phyloP scores from a whole-genome alignment of 257 asterid species.

The Solanum corneliomulleri region DNA sequence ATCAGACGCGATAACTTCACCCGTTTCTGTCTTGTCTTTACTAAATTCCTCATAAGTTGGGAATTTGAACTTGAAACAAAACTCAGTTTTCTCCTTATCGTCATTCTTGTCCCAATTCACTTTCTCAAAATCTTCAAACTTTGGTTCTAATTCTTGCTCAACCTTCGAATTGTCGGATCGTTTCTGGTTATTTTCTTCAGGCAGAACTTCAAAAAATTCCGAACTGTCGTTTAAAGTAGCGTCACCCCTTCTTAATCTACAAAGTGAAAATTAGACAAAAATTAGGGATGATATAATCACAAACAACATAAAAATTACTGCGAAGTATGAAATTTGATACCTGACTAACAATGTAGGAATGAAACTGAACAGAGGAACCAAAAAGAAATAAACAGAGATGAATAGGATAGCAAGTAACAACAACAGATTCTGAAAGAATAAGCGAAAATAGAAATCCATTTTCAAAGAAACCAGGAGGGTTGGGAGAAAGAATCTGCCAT shows the following conservation, averaged over 20 bases:
- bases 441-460: constrained; percentile 31
- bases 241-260: constrained; percentile 22
- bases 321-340: constrained; percentile 7
- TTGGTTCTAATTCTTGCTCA: constrained; percentile 7
- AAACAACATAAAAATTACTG: too few species aligned
- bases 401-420: constrained; percentile 9
- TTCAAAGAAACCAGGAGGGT: constrained; percentile 1
- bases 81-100: constrained; percentile 24
- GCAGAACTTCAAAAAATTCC: neutral
- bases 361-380: constrained; percentile 32
- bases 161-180: neutral
- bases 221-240: neutral
- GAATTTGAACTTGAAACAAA: constrained; percentile 41
- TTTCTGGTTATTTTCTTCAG: neutral
- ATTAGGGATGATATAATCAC: neutral
- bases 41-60: constrained; percentile 59
- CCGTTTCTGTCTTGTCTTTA: constrained; percentile 11
- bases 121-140: neutral
- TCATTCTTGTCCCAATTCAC: constrained; percentile 6
- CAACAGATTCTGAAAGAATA: constrained; percentile 24
- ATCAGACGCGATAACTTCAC: constrained; percentile 10
- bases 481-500: neutral
- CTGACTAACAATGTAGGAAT: constrained; percentile 32
- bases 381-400: constrained; percentile 23
- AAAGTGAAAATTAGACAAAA: neutral